Evolutionary conservation across 805 yeast genomes (phyloP), one percentile per base, ranked within the genome.

Genomic region (Komagataella ulmi): DNA sequence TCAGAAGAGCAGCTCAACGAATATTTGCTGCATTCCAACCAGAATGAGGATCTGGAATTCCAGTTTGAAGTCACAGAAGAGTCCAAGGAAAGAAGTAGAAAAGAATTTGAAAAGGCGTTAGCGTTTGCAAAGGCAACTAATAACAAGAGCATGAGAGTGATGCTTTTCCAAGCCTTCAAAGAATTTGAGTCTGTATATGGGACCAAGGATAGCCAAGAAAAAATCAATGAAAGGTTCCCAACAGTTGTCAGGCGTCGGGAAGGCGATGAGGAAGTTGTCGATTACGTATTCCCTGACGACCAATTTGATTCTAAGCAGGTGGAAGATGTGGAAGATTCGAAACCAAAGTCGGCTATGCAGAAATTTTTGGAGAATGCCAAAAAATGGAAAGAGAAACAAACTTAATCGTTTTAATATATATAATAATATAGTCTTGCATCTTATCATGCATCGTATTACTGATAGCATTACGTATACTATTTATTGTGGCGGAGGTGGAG

Each of bases 141-240:
- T 21, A 63, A 65, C 3, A 73, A 75, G 17, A 73, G 73, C 18
- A 71, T 91, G 49, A 30, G 40, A 30, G 66, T 74, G 1, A 60
- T 71, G 0, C 62, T 90, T 6, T 65, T 81, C 14, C 81, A 85
- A 51, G 80, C 86, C 1, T 77, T 82, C 72, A 70, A 71, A 49
- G 71, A 73, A 52, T 89, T 85, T 65, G 96, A 88, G 58, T 57
- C 65, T 45, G 63, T 62, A 2, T 79, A 88, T 60, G 96, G 96
- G 0, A 62, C 68, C 36, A 62, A 54, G 0, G 70, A 66, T 5
- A 57, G 75, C 0, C 55, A 67, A 12, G 61, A 59, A 1, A 55
- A 54, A 6, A 72, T 82, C 3, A 61, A 61, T 7, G 63, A 63
- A 24, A 75, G 81, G 55, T 61, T 79, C 48, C 96, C 96, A 0